These are phyloP conservation scores for Yamadazyma nakazawae DNA, from an alignment of 805 yeast genomes.

Conservation along the genomic window DNA sequence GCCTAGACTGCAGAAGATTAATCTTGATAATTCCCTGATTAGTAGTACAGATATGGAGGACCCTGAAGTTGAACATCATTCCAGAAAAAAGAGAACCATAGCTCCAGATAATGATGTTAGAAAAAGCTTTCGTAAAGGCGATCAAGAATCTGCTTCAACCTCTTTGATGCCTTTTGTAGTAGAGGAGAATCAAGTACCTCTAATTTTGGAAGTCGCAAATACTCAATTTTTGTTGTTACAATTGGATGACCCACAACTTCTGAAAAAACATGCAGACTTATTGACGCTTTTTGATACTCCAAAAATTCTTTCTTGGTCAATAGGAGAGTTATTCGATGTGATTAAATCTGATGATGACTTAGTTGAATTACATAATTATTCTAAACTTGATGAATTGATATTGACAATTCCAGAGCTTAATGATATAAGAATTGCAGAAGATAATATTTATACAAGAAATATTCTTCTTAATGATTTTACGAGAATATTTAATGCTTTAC, in stretches of 20 bases:
- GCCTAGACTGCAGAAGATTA: neutral
- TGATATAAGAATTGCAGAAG: constrained; percentile 28
- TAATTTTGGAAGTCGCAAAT: constrained; percentile 22
- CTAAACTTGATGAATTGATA: constrained; percentile 25
- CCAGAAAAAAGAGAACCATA: neutral
- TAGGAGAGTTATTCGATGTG: constrained; percentile 24
- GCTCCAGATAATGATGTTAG: neutral
- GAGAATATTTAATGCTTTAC: constrained; percentile 19
- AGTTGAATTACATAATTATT: constrained; percentile 21
- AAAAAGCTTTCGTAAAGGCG: neutral
- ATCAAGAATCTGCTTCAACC: neutral
- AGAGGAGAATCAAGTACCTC: constrained; percentile 15
- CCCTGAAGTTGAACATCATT: neutral
- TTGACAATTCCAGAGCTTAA: constrained; percentile 27
- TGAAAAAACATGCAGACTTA: constrained; percentile 14
- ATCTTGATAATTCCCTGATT: neutral
- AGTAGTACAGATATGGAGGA: neutral
- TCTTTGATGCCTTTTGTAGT: constrained; percentile 4
- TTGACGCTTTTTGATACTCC: constrained; percentile 26
- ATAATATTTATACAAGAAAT: constrained; percentile 25
- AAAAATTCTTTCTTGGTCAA: constrained; percentile 15
- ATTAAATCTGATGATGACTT: constrained; percentile 27
- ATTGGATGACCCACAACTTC: constrained; percentile 3
- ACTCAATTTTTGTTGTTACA: constrained; percentile 28
- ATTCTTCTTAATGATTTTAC: constrained; percentile 25